Base-by-base conservation (phyloP, 371 early-diverging fungal species). In the Rhizopus arrhizus region DNA sequence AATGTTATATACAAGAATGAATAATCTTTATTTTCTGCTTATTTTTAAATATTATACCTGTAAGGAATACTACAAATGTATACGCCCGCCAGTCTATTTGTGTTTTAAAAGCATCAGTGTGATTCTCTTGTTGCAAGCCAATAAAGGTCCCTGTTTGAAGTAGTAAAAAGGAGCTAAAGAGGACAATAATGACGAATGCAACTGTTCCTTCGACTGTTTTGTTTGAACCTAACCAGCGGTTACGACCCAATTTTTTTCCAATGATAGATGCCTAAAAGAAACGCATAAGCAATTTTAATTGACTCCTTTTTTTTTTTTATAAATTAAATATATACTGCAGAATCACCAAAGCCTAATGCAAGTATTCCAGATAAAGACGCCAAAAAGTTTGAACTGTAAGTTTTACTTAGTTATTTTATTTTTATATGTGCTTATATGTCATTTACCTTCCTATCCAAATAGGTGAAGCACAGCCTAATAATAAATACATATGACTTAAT, bases 151-250 rank as follows among this genome's bases (percentile, higher is more conserved):
- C 48, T 29, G 48, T 48, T 33, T 71, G 73, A 15, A 67, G 67
- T 53, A 81, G 73, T 3, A 74, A 11, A 1, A 70, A 65, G 7
- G 83, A 74, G 15, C 84, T 82, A 10, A 77, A n/a, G 59, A 77
- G 73, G 16, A 90, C 84, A 47, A 86, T 78, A 0, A 75, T 55
- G 4, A 90, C 71, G 82, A 93, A 97, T 0, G 89, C 95, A 2
- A 83, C 35, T 0, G 97, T 91, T 29, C 97, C 97, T 77, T 96
- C 94, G 5, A 96, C 66, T 1, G 95, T 91, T 68, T 97, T 97
- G 43, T 78, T 68, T 0, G 91, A 83, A 2, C 82, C 83, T 2
- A 85, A 86, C 96, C 95, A 96, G 10, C 78, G 76, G 15, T 59
- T 68, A 9, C 83, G 69, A 29, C 97, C 97, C 60, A 72, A 83